Evolutionary conservation across 2,329 filamentous ascomycete species (phyloP).

Genomic region (Parascedosporium putredinis): DNA sequence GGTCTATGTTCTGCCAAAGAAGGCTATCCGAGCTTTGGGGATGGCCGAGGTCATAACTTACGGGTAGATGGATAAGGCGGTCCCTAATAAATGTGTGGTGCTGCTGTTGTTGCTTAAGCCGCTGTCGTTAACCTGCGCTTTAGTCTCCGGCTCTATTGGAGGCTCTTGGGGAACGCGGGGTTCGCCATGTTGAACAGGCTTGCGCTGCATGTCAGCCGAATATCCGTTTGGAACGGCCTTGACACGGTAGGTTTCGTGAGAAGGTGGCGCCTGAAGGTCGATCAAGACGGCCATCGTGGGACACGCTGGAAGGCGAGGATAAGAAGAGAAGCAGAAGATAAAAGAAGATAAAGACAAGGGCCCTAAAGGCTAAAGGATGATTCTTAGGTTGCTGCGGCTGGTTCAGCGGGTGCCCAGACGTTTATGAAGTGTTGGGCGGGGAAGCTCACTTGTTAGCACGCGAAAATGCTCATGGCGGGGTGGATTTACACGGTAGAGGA

Average conservation of each 20-base stretch:
- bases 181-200: not conserved
- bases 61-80: conserved; percentile 3
- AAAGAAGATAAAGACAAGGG: not conserved
- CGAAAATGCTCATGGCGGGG: not conserved
- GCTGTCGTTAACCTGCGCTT: too few relatives aligned
- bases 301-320: not conserved
- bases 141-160: not conserved
- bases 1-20: not conserved
- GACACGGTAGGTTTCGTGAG: not conserved
- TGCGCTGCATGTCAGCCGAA: not conserved
- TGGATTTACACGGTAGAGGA: not conserved
- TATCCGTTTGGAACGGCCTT: not conserved
- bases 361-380: not conserved
- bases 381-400: too few relatives aligned
- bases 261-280: not conserved
- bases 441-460: not conserved
- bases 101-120: not conserved
- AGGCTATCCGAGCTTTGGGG: not conserved
- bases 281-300: not conserved
- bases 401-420: too few relatives aligned
- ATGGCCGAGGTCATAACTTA: not conserved
- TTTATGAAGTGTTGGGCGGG: too few relatives aligned
- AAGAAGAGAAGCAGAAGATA: not conserved
- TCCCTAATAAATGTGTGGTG: not conserved
- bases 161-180: not conserved